Evolutionary conservation across 192 early-diverging fungal genomes (phyloP).

Genomic region (Mortierella antarctica): DNA sequence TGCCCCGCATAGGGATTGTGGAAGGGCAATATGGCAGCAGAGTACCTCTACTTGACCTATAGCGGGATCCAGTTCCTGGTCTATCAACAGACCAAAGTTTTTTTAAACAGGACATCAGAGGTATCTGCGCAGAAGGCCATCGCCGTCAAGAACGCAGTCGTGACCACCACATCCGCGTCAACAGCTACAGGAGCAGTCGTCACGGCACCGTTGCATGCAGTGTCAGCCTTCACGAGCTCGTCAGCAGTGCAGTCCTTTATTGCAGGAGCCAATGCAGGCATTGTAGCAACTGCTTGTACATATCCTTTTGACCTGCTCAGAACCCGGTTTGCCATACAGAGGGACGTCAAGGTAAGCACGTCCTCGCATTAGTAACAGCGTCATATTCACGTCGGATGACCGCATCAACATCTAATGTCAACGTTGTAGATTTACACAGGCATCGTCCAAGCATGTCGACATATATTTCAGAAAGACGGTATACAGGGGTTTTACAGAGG

Average conservation of each 20-base stretch:
- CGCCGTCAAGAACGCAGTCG: background rate
- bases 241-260: slow-evolving; percentile 68
- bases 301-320: slow-evolving; percentile 96
- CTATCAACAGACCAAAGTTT: slow-evolving; percentile 69
- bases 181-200: background rate
- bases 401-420: too few relatives aligned
- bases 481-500: slow-evolving; percentile 89
- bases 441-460: slow-evolving; percentile 67
- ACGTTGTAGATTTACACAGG: slow-evolving; percentile 69
- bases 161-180: background rate
- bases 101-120: slow-evolving; percentile 43
- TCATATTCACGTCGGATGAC: too few relatives aligned
- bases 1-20: slow-evolving; percentile 71
- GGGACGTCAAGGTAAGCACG: slow-evolving; percentile 55
- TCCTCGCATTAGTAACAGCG: background rate
- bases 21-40: slow-evolving; percentile 95
- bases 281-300: slow-evolving; percentile 79
- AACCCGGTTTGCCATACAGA: slow-evolving; percentile 92
- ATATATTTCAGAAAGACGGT: slow-evolving; percentile 83
- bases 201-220: slow-evolving; percentile 7
- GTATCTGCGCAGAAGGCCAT: slow-evolving; percentile 15
- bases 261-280: slow-evolving; percentile 81
- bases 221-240: slow-evolving; percentile 39
- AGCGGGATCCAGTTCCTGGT: slow-evolving; percentile 88
- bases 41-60: slow-evolving; percentile 92